Conservation (phyloP, 2,329 filamentous ascomycete species). For the Trichoderma guizhouense region DNA sequence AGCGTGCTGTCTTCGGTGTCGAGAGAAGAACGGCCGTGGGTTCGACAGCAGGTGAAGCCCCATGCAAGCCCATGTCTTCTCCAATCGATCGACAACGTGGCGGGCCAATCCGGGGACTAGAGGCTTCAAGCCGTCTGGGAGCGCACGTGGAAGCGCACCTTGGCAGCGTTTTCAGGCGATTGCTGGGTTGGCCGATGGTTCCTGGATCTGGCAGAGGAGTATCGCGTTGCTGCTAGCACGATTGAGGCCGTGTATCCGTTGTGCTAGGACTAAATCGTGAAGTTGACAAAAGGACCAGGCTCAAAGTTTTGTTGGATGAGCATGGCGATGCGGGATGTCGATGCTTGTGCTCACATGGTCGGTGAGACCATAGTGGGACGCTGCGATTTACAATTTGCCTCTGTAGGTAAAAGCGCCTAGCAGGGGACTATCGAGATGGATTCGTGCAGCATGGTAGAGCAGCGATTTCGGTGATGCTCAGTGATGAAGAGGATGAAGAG, state of each 20-base stretch:
- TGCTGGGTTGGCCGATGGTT: background rate
- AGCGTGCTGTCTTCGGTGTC: conserved; percentile 15
- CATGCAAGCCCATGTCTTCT: conserved; percentile 10
- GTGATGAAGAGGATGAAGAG: background rate
- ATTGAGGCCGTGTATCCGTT: background rate
- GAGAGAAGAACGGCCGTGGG: conserved; percentile 9
- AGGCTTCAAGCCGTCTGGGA: background rate
- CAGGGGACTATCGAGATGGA: background rate
- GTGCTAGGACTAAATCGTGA: background rate
- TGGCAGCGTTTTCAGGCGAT: background rate
- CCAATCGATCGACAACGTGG: conserved; percentile 33
- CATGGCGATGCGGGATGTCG: background rate
- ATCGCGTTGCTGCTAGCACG: background rate
- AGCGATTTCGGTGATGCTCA: background rate
- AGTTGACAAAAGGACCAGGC: background rate
- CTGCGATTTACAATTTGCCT: background rate
- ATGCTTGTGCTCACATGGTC: background rate
- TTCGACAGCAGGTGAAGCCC: background rate
- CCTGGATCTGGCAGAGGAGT: background rate
- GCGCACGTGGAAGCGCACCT: conserved; percentile 5
- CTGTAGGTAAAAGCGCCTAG: background rate
- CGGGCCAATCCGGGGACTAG: conserved; percentile 18
- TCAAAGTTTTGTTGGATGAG: background rate
- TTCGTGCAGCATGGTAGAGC: background rate
- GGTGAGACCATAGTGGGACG: background rate